phyloP scores from a whole-genome alignment of 768 basidiomycete species.

The Boletus tomentosulus region DNA sequence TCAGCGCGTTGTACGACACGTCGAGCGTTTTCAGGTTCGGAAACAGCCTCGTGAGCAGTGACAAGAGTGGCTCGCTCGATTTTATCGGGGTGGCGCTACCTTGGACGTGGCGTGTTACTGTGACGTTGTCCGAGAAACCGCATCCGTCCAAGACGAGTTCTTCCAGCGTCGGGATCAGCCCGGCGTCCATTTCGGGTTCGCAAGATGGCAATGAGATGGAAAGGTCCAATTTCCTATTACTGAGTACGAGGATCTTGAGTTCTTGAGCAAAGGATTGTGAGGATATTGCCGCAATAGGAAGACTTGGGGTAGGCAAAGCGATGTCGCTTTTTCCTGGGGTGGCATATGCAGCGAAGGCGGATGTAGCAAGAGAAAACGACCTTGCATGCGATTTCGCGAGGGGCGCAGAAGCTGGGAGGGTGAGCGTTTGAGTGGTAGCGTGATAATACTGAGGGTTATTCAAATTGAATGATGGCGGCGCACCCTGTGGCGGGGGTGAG shows the following conservation, averaged over 20 bases:
- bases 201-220: constrained; percentile 52
- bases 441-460: constrained; percentile 59
- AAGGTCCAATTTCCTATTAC: constrained; percentile 63
- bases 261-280: constrained; percentile 57
- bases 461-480: constrained; percentile 31
- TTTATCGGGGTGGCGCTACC: constrained; percentile 38
- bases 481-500: constrained; percentile 20
- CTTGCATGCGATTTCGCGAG: constrained; percentile 51
- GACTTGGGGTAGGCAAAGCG: constrained; percentile 58
- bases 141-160: constrained; percentile 76
- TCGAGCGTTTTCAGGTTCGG: constrained; percentile 67
- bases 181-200: constrained; percentile 27
- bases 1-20: constrained; percentile 70
- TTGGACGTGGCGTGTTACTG: constrained; percentile 38
- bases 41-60: constrained; percentile 61
- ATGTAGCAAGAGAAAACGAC: constrained; percentile 52
- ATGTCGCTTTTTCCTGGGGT: constrained; percentile 37
- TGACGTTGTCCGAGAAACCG: constrained; percentile 56
- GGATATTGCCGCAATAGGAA: constrained; percentile 62
- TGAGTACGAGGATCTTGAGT: constrained; percentile 55
- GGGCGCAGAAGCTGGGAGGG: constrained; percentile 58
- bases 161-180: constrained; percentile 61
- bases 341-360: constrained; percentile 11
- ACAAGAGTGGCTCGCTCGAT: constrained; percentile 51
- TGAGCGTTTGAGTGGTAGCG: constrained; percentile 51